Evolutionary conservation across 1,139 yeast genomes (phyloP).

Genomic region (Geotrichum aggregatum): DNA sequence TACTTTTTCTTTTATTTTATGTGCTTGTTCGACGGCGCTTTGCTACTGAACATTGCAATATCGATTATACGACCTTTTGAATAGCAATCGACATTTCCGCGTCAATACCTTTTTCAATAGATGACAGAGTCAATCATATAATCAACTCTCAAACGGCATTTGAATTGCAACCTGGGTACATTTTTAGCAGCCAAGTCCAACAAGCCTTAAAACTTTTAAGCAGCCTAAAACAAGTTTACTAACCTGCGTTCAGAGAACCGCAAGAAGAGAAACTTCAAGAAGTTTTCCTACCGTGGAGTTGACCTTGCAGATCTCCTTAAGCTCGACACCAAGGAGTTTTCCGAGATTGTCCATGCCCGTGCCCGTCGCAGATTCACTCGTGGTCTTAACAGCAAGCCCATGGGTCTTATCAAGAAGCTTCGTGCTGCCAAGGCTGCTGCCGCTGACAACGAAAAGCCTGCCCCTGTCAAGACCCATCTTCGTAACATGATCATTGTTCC

Average conservation of each 20-base stretch:
- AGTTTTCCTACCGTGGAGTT: slow-evolving; percentile 98
- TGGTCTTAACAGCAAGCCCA: slow-evolving; percentile 94
- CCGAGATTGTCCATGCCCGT: slow-evolving; percentile 95
- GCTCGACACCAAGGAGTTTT: slow-evolving; percentile 94
- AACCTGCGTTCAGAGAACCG: slow-evolving; percentile 31
- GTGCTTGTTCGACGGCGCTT: slow-evolving; percentile 3
- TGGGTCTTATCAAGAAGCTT: slow-evolving; percentile 95
- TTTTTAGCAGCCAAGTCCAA: slow-evolving; percentile 3
- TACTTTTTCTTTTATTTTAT: background rate
- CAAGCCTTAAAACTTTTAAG: background rate
- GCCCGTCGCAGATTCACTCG: slow-evolving; percentile 99
- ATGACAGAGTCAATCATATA: background rate
- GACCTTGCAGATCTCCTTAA: slow-evolving; percentile 92
- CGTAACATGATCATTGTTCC: slow-evolving; percentile 99
- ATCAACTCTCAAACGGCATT: background rate
- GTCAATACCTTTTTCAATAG: background rate
- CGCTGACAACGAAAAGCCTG: slow-evolving; percentile 94
- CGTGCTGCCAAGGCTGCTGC: slow-evolving; percentile 95
- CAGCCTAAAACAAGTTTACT: background rate
- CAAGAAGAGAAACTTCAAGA: slow-evolving; percentile 88
- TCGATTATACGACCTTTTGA: slow-evolving; percentile 3
- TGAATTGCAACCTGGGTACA: too few relatives aligned
- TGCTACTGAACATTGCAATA: slow-evolving; percentile 1
- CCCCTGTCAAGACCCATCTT: slow-evolving; percentile 97
- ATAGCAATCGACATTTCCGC: background rate